Percentiles rank a stretch among this genome's conserved stretches.
These are phyloP conservation scores for Carex cristatella DNA, from an alignment of 176 grass and related monocot genomes.

Conservation along the genomic window DNA sequence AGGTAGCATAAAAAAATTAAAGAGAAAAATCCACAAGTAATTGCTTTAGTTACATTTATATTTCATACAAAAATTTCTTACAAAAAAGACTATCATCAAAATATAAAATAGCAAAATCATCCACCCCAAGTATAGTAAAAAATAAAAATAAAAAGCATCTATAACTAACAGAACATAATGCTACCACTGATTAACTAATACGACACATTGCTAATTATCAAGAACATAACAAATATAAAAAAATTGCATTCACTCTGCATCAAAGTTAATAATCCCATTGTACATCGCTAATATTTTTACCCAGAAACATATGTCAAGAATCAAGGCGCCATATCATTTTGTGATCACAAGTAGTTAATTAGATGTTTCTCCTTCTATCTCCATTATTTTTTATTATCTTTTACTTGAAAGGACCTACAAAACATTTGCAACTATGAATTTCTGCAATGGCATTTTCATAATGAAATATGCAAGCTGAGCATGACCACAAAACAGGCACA, in stretches of 20 bases:
- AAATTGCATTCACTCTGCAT: neutral
- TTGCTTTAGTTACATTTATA: neutral
- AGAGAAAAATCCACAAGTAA: neutral
- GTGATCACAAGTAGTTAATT: neutral
- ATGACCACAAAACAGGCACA: neutral
- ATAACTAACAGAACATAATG: neutral
- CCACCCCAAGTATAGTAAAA: neutral
- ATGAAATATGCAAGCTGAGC: neutral
- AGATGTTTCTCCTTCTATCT: neutral
- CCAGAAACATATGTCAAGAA: neutral
- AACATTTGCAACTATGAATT: neutral
- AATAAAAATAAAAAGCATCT: neutral
- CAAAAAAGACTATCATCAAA: neutral
- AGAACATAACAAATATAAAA: neutral
- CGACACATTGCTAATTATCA: neutral
- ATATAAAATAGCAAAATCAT: neutral
- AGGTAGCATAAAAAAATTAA: no score
- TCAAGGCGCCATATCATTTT: neutral
- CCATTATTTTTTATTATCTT: neutral
- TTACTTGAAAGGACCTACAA: slow-evolving; percentile 15
- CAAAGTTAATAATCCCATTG: neutral
- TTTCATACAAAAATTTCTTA: neutral
- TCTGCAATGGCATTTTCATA: neutral
- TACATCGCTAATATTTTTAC: neutral
- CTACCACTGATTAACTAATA: neutral